Evolutionary conservation across 768 basidiomycete genomes (phyloP).

Genomic region (Phylloporus sp.): DNA sequence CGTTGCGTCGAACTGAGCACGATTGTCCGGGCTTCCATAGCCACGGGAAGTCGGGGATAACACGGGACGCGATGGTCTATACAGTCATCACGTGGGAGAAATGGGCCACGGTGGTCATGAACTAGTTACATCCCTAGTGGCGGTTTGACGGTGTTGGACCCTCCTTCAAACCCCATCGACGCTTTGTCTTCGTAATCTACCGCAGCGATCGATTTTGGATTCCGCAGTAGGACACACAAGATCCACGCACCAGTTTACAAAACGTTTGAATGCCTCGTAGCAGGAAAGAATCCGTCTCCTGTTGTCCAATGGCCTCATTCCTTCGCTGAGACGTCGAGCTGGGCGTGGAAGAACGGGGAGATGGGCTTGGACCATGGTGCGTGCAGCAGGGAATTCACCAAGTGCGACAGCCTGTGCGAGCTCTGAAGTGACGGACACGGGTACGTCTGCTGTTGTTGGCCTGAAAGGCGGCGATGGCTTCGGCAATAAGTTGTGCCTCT

Average conservation of each 20-base stretch:
- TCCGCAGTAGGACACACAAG: too few relatives aligned
- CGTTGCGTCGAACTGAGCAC: too few relatives aligned
- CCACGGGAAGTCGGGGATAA: too few relatives aligned
- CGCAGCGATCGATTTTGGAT: background rate
- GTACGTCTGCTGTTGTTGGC: background rate
- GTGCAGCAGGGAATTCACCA: background rate
- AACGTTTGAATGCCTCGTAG: background rate
- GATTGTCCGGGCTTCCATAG: too few relatives aligned
- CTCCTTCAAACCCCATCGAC: too few relatives aligned
- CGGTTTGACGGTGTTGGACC: too few relatives aligned
- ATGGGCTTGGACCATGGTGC: background rate
- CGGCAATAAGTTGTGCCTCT: background rate
- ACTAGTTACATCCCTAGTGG: too few relatives aligned
- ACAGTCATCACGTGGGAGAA: too few relatives aligned
- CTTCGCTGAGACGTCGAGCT: background rate
- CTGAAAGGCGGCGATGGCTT: background rate
- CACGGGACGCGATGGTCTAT: too few relatives aligned
- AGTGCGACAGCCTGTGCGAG: background rate
- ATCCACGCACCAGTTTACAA: background rate
- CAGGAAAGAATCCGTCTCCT: background rate
- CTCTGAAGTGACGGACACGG: background rate
- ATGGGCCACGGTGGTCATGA: too few relatives aligned
- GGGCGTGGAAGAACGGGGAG: background rate
- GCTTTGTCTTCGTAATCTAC: too few relatives aligned
- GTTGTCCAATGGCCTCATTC: background rate